A percentile compares a stretch with the other conserved stretches of the same genome.
Conservation (phyloP, 306 rosid species). For the Phaseolus lunatus region DNA sequence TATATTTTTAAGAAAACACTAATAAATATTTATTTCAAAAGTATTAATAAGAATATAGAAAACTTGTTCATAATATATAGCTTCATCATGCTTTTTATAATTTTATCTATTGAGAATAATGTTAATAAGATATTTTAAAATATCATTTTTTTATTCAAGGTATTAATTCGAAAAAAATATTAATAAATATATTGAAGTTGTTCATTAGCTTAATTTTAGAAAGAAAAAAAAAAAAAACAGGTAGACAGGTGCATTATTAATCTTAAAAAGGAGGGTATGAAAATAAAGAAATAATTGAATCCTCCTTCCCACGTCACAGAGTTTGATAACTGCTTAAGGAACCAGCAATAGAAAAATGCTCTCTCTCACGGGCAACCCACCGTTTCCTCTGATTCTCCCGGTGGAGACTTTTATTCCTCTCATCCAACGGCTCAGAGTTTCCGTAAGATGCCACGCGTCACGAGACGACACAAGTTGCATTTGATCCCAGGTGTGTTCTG, state of each 20-base stretch:
- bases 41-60: background rate
- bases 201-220: too few relatives aligned
- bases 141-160: too few relatives aligned
- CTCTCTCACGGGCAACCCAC: background rate
- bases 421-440: background rate
- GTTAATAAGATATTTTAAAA: too few relatives aligned
- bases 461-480: background rate
- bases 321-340: background rate
- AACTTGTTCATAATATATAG: too few relatives aligned
- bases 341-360: background rate
- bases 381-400: background rate
- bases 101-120: too few relatives aligned
- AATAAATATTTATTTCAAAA: background rate
- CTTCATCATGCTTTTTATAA: too few relatives aligned
- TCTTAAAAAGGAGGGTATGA: background rate
- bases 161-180: too few relatives aligned
- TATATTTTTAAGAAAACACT: background rate
- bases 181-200: too few relatives aligned
- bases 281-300: background rate
- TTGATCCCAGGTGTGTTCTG: background rate
- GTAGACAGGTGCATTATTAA: background rate
- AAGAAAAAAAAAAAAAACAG: background rate
- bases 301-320: background rate
- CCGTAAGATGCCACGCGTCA: constrained; percentile 1
- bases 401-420: background rate